Base-by-base conservation (phyloP, 106 monocot species). In the Acorus calamus region DNA sequence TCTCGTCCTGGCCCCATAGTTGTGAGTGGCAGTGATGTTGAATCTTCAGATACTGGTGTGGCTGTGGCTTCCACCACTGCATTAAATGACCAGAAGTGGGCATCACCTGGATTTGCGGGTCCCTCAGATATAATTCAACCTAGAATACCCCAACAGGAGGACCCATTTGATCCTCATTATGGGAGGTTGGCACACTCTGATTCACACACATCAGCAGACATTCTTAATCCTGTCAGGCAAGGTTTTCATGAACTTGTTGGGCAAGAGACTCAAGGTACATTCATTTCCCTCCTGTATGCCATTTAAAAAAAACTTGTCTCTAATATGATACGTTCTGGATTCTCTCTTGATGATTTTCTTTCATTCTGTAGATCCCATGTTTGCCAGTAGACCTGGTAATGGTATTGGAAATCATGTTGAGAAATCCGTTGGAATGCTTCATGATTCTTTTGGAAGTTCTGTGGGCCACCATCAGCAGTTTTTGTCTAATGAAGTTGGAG, bases 231-330 rank as follows among this genome's bases (percentile, higher is more conserved):
- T 79, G 74, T 77, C 65, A 75, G 62, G 42, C 77, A 80, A 9
- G 45, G 4, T 10, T 62, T 73, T 66, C 77, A 64, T 55, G 88
- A 88, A 69, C 65, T 73, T 68, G 4, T 65, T 68, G 78, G 69
- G 49, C 75, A 77, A 59, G 89, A 89, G 59, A 52, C 63, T 69
- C 89, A 93, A 84, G 93, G 93, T 91, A 28, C 52, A 55, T n/a
- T 59, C 71, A 46, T 56, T 28, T 64, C 51, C 1, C 6, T 5
- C 3, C 1, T 7, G 46, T 66, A 69, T 61, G 11, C 62, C 42
- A 72, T 8, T 6, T 51, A 50, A 47, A 53, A 53, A 28, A 28
- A 28, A 28, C 28, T 28, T 28, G 28, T 28, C 28, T 28, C 28
- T 28, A 28, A 28, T 28, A 28, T 28, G 28, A 28, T 28, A 28